Percentiles rank a stretch among this genome's conserved stretches.
Conservation (phyloP, 495 filamentous ascomycete species). For the Xylaria curta region DNA sequence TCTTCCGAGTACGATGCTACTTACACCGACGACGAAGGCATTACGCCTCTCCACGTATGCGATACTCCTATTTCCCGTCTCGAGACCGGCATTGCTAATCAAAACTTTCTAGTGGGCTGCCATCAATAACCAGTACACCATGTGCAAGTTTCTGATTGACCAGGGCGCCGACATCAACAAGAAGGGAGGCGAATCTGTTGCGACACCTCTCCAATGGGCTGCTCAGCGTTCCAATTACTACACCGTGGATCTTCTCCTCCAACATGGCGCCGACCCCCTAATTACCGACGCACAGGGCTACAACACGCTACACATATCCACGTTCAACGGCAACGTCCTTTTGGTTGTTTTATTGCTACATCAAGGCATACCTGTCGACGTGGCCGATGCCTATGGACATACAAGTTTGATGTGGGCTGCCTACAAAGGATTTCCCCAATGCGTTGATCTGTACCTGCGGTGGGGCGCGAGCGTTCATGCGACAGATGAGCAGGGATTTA, state of each 20-base stretch:
- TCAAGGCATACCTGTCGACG: conserved; percentile 91
- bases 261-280: conserved; percentile 87
- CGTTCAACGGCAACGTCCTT: conserved; percentile 96
- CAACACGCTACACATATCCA: conserved; percentile 95
- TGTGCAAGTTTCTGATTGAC: conserved; percentile 94
- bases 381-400: conserved; percentile 84
- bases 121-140: conserved; percentile 97
- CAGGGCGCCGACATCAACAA: conserved; percentile 90
- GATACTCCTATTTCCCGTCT: not conserved
- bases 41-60: conserved; percentile 93
- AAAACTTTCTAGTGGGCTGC: conserved; percentile 80
- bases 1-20: conserved; percentile 78
- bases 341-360: conserved; percentile 84
- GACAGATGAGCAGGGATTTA: conserved; percentile 88
- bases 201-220: conserved; percentile 95
- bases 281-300: conserved; percentile 92
- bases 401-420: conserved; percentile 98
- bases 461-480: conserved; percentile 96
- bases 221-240: conserved; percentile 94
- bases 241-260: conserved; percentile 73
- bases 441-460: conserved; percentile 89
- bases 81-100: conserved; percentile 34
- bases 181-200: conserved; percentile 90
- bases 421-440: conserved; percentile 91
- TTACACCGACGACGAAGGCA: conserved; percentile 86